Percentiles rank a stretch among this genome's conserved stretches.
Conservation (phyloP, 2,329 filamentous ascomycete genomes). For the Sordariomycetes sp. region DNA sequence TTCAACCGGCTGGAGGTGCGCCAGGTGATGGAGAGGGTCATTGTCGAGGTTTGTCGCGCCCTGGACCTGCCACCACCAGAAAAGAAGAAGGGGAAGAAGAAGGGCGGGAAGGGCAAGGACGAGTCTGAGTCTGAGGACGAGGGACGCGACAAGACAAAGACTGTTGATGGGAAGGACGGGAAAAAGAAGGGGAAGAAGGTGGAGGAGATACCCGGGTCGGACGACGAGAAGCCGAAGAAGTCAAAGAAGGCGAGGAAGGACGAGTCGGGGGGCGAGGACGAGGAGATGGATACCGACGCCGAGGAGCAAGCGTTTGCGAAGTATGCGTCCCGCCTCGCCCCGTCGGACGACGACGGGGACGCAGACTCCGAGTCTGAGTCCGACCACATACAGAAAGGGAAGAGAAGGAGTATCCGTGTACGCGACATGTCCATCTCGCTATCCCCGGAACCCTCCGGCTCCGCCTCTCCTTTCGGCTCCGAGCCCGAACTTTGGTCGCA, state of each 20-base stretch:
- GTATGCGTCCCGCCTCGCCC: slow-evolving; percentile 30
- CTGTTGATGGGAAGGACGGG: slow-evolving; percentile 12
- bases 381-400: slow-evolving; percentile 5
- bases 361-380: slow-evolving; percentile 13
- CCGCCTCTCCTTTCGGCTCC: background rate
- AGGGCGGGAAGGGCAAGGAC: slow-evolving; percentile 9
- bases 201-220: slow-evolving; percentile 3
- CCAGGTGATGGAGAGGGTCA: slow-evolving; percentile 31
- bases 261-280: slow-evolving; percentile 10
- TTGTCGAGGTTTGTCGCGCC: slow-evolving; percentile 32
- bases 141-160: slow-evolving; percentile 15
- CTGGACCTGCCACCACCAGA: slow-evolving; percentile 34
- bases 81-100: slow-evolving; percentile 20
- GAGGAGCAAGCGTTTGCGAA: slow-evolving; percentile 25
- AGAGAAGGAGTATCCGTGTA: slow-evolving; percentile 10
- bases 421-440: slow-evolving; percentile 19
- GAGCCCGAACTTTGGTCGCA: background rate
- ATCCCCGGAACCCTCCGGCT: slow-evolving; percentile 1
- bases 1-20: slow-evolving; percentile 38
- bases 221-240: slow-evolving; percentile 9
- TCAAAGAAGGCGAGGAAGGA: slow-evolving; percentile 11
- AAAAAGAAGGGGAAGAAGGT: slow-evolving; percentile 9
- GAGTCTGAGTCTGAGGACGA: slow-evolving; percentile 18
- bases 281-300: slow-evolving; percentile 10
- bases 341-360: slow-evolving; percentile 24